Evolutionary conservation across 305 asterid genomes (phyloP), one percentile per base, ranked within the genome.

Genomic region (Fraxinus angustifolia): DNA sequence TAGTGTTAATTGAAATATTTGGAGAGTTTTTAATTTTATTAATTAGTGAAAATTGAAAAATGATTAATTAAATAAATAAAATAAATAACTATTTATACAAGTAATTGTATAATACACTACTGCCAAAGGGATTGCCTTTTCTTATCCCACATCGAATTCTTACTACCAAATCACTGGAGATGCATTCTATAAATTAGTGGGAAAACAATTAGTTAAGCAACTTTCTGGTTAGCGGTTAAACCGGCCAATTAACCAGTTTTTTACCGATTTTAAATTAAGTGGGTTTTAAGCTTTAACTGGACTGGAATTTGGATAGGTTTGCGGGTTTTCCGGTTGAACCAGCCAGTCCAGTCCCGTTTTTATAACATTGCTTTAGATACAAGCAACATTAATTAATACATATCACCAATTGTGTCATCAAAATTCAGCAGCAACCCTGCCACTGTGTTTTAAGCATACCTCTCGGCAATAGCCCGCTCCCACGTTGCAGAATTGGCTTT

Each of bases 401-500:
- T 28, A 75, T 58, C 80, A 80, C 38, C 76, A 72, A 16, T 34
- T 7, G 81, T 34, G 8, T 78, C 28, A 17, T 35, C 87, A 85
- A 78, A 75, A 79, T 53, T 16, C 40, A 75, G 78, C 53, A 21
- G 82, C 82, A 76, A 73, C 60, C 79, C 48, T 73, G 6, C 21
- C 56, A 73, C 77, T 75, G 73, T 78, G 70, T 71, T 83, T 45
- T 48, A 50, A 78, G 71, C 62, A 36, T 87, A 96, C 99, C 99
- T 96, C 92, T 96, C 99, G 10, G 99, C 99, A 90, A 96, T 93
- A 87, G 99, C 98, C 78, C 98, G 95, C 90, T 96, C 99, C 99
- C 99, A 96, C 16, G 84, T 85, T 50, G 92, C 94, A 82, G 99
- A 90, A 87, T 93, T 93, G 8, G 91, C 91, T 90, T 92, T 96